Percentiles rank a stretch among this genome's conserved stretches.
Conservation (phyloP, 306 rosid species). For the Lablab purpureus region DNA sequence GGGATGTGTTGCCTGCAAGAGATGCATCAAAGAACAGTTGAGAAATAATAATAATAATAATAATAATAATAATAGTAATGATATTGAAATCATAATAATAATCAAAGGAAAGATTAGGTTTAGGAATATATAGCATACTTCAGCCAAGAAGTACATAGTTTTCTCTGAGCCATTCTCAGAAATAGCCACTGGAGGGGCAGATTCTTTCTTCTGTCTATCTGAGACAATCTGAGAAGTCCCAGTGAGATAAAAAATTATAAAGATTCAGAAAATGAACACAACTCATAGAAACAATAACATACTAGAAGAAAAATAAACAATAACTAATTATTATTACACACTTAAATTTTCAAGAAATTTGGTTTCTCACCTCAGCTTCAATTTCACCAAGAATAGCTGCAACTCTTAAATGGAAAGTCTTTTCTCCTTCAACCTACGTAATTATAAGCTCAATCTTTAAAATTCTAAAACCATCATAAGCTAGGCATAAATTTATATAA, state of each 20-base stretch:
- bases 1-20: constrained; percentile 80
- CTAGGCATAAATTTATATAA: constrained; percentile 32
- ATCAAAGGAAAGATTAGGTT: constrained; percentile 19
- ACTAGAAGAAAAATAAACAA: constrained; percentile 18
- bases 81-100: neutral
- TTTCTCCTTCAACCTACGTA: constrained; percentile 91
- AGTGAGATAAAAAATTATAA: constrained; percentile 39
- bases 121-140: constrained; percentile 64
- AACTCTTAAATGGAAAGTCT: constrained; percentile 82
- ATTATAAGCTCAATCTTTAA: constrained; percentile 35
- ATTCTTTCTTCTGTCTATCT: constrained; percentile 96
- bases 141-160: constrained; percentile 91
- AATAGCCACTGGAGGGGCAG: constrained; percentile 85
- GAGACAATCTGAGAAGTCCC: constrained; percentile 81
- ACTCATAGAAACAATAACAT: constrained; percentile 36
- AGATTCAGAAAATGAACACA: constrained; percentile 27
- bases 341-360: constrained; percentile 27
- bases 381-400: constrained; percentile 93
- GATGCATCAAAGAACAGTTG: constrained; percentile 29
- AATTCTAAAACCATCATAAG: constrained; percentile 32
- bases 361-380: constrained; percentile 92
- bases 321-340: neutral
- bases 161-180: constrained; percentile 70
- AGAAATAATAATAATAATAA: constrained; percentile 19
- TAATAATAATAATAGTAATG: neutral